These are phyloP conservation scores for Daldinia childiae DNA, from an alignment of 495 filamentous ascomycete genomes.

Conservation along the genomic window DNA sequence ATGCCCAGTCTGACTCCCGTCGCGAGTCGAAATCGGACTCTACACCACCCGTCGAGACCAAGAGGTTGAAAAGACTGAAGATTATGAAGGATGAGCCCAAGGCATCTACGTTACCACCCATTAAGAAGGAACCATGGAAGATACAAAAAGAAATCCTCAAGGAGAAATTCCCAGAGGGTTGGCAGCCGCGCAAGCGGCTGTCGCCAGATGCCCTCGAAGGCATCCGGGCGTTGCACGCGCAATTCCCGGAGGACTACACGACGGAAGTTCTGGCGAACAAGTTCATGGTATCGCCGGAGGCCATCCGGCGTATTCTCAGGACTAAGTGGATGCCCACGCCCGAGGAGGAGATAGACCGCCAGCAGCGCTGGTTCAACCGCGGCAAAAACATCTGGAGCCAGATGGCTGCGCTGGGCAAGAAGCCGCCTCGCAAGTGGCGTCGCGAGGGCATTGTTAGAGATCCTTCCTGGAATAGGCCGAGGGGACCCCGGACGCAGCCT, in stretches of 20 bases:
- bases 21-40: not conserved
- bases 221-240: conserved; percentile 78
- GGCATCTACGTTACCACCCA: not conserved
- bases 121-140: conserved; percentile 66
- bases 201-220: conserved; percentile 91
- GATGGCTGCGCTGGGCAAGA: conserved; percentile 72
- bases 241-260: conserved; percentile 78
- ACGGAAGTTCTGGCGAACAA: conserved; percentile 76
- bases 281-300: conserved; percentile 87
- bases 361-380: conserved; percentile 78
- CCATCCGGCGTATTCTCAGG: conserved; percentile 84
- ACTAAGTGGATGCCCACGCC: conserved; percentile 79
- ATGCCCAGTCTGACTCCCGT: not conserved
- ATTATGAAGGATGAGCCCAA: conserved; percentile 23
- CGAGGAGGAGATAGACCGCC: conserved; percentile 68
- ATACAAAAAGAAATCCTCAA: conserved; percentile 73
- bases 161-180: conserved; percentile 79
- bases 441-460: conserved; percentile 68
- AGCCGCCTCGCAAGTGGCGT: conserved; percentile 74
- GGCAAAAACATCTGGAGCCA: conserved; percentile 80
- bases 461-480: conserved; percentile 48
- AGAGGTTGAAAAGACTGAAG: conserved; percentile 38
- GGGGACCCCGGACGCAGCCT: conserved; percentile 36
- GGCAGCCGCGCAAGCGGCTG: conserved; percentile 83
- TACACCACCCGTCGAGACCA: conserved; percentile 12